Evolutionary conservation across 106 monocot genomes (phyloP).

Genomic region (Dendrobium nobile): DNA sequence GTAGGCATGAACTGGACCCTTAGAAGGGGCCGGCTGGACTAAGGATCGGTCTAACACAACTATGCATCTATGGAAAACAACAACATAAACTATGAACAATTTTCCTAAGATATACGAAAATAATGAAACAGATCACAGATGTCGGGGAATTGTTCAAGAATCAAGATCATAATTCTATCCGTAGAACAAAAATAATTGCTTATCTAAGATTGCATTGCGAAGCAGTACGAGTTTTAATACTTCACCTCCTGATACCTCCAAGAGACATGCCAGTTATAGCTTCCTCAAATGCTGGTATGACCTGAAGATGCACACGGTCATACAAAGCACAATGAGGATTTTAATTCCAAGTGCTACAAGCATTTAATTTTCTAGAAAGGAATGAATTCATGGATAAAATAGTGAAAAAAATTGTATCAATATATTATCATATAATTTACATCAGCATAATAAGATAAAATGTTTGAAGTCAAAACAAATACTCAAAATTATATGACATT

Average conservation of each 20-base stretch:
- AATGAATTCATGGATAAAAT: background rate
- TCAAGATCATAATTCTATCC: too few species aligned
- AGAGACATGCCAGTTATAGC: conserved; percentile 80
- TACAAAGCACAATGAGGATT: background rate
- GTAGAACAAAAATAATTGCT: background rate
- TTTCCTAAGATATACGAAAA: too few species aligned
- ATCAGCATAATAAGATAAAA: too few species aligned
- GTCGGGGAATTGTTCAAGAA: background rate
- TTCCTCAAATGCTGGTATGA: conserved; percentile 97
- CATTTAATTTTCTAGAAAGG: background rate
- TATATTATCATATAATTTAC: too few species aligned
- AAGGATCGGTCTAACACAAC: too few species aligned
- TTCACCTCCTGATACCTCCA: conserved; percentile 83
- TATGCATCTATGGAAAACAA: too few species aligned
- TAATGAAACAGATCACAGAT: background rate
- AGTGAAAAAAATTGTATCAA: background rate
- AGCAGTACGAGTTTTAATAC: background rate
- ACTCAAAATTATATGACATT: too few species aligned
- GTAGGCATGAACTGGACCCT: too few species aligned
- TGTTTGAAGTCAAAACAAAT: too few species aligned
- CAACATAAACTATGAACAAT: too few species aligned
- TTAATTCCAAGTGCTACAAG: background rate
- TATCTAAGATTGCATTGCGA: background rate
- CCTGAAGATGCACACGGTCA: conserved; percentile 25
- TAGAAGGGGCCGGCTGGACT: too few species aligned